phyloP scores from a whole-genome alignment of 2,329 filamentous ascomycete genomes.

The Ascochyta fabae region DNA sequence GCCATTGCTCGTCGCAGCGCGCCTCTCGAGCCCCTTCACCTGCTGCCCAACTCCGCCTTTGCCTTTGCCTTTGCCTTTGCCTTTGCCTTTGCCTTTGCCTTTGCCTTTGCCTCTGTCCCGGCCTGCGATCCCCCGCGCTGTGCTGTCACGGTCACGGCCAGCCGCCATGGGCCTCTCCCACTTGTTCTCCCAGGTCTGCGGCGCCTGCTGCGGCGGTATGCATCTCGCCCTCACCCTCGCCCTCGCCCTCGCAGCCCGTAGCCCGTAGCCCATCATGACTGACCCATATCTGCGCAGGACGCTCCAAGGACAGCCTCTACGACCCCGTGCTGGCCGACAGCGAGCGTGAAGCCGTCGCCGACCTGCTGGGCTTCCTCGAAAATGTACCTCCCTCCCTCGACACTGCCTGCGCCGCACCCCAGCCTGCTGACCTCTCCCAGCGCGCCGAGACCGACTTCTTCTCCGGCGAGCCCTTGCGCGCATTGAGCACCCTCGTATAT shows the following conservation, averaged over 20 bases:
- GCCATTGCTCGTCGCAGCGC: conserved; percentile 11
- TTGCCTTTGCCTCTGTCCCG: too few relatives aligned
- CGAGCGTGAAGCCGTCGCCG: conserved; percentile 95
- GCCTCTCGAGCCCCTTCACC: conserved; percentile 3
- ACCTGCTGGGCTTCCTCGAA: conserved; percentile 93
- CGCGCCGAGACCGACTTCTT: conserved; percentile 98
- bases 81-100: too few relatives aligned
- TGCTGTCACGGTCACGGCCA: too few relatives aligned
- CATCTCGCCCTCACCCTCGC: conserved; percentile 5
- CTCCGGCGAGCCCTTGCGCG: conserved; percentile 89
- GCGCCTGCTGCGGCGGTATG: conserved; percentile 49
- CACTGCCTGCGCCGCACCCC: conserved; percentile 4
- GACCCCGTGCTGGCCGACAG: conserved; percentile 82
- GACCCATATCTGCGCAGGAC: conserved; percentile 42
- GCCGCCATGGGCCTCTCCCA: conserved; percentile 46
- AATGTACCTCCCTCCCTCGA: conserved; percentile 66
- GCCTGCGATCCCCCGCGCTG: conserved; percentile 12
- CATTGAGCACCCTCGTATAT: conserved; percentile 93
- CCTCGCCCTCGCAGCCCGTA: background rate
- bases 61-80: too few relatives aligned
- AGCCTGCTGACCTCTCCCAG: conserved; percentile 59
- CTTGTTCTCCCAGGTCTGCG: conserved; percentile 46
- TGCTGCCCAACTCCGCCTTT: too few relatives aligned
- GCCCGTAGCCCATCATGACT: conserved; percentile 22
- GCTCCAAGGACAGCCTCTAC: conserved; percentile 56